Conservation (phyloP, 2,329 filamentous ascomycete species). For the Fusarium drepaniforme region DNA sequence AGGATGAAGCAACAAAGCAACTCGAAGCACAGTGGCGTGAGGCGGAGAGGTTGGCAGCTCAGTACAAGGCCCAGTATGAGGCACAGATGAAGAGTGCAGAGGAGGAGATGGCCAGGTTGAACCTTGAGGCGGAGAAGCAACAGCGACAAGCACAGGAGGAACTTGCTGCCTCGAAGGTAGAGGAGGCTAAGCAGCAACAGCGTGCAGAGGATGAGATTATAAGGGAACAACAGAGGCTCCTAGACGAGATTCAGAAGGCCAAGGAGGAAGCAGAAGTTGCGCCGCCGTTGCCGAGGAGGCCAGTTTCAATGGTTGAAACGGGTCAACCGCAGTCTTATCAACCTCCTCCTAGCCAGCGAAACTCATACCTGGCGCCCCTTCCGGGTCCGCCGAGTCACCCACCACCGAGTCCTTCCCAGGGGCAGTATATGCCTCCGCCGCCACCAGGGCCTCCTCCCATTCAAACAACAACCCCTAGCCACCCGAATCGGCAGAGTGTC, state of each 20-base stretch:
- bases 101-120: slow-evolving; percentile 20
- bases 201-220: slow-evolving; percentile 24
- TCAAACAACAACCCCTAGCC: background rate
- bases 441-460: slow-evolving; percentile 18
- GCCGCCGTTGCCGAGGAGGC: slow-evolving; percentile 28
- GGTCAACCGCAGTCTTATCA: slow-evolving; percentile 4
- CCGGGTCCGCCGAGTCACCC: background rate
- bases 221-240: slow-evolving; percentile 26
- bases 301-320: slow-evolving; percentile 1
- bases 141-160: background rate
- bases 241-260: slow-evolving; percentile 31
- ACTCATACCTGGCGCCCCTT: background rate
- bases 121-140: slow-evolving; percentile 16
- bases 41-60: slow-evolving; percentile 38
- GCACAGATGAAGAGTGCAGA: slow-evolving; percentile 19
- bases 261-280: background rate
- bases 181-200: slow-evolving; percentile 12
- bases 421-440: background rate
- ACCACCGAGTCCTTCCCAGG: background rate
- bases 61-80: slow-evolving; percentile 34
- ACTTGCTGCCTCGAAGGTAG: slow-evolving; percentile 9
- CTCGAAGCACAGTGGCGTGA: slow-evolving; percentile 32
- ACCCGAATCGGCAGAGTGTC: background rate
- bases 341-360: background rate
- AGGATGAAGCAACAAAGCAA: slow-evolving; percentile 9